Conservation (phyloP, 2,329 filamentous ascomycete species). For the Ophiosphaerella korrae region DNA sequence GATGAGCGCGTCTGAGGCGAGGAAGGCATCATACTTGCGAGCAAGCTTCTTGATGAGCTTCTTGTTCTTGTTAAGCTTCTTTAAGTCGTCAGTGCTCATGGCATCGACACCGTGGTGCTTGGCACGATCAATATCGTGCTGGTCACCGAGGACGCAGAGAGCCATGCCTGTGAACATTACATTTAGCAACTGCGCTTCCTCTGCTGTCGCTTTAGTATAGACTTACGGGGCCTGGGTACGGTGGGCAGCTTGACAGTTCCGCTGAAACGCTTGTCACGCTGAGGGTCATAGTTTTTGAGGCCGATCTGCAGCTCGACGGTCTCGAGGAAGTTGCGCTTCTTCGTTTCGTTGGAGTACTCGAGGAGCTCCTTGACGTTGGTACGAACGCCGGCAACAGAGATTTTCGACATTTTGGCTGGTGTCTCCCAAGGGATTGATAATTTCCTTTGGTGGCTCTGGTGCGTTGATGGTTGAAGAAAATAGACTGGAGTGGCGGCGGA, state of each 20-base stretch:
- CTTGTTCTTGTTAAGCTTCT: constrained; percentile 99
- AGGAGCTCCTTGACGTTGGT: constrained; percentile 91
- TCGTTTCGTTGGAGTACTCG: constrained; percentile 91
- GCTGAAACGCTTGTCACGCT: constrained; percentile 99
- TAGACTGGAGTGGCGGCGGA: constrained; percentile 13
- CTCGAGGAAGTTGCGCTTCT: constrained; percentile 98
- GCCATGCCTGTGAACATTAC: constrained; percentile 23
- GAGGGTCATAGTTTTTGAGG: constrained; percentile 68
- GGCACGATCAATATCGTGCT: constrained; percentile 99
- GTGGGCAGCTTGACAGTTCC: constrained; percentile 95
- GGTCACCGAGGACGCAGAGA: constrained; percentile 77
- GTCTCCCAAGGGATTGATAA: constrained; percentile 56
- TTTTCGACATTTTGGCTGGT: constrained; percentile 73
- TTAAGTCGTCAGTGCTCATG: constrained; percentile 98
- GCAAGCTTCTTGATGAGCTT: constrained; percentile 99
- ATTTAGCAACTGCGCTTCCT: constrained; percentile 10
- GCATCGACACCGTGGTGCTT: constrained; percentile 99
- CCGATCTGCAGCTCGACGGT: constrained; percentile 73
- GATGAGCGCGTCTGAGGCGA: constrained; percentile 96
- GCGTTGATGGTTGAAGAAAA: constrained; percentile 37
- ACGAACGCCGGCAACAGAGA: constrained; percentile 92
- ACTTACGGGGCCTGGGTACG: constrained; percentile 71
- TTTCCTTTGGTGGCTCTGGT: constrained; percentile 48
- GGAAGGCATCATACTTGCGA: constrained; percentile 99
- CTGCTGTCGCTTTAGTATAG: background rate